Percentiles rank a stretch among this genome's conserved stretches.
phyloP scores from a whole-genome alignment of 257 asterid genomes.

The Plectranthus barbatus region DNA sequence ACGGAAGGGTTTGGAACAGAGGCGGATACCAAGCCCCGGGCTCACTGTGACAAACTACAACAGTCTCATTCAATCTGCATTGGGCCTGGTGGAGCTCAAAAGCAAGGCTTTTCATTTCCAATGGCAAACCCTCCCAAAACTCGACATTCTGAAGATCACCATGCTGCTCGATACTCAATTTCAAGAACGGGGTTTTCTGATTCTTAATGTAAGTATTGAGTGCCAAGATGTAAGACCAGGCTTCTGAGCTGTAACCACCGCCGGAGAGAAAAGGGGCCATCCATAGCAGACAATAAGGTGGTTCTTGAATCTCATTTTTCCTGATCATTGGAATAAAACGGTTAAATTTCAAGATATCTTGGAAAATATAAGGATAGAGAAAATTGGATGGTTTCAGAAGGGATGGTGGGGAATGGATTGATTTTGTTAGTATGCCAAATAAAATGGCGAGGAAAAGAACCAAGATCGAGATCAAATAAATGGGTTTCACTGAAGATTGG shows the following conservation, averaged over 20 bases:
- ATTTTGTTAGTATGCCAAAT: conserved; percentile 15
- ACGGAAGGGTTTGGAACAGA: conserved; percentile 60
- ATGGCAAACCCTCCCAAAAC: conserved; percentile 77
- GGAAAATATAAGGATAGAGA: conserved; percentile 11
- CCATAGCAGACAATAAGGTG: conserved; percentile 69
- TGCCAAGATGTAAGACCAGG: conserved; percentile 85
- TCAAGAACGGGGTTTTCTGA: conserved; percentile 35
- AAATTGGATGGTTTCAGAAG: conserved; percentile 25
- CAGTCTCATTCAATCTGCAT: conserved; percentile 49
- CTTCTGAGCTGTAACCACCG: conserved; percentile 92
- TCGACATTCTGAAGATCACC: conserved; percentile 58
- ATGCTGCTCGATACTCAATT: conserved; percentile 56
- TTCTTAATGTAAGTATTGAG: conserved; percentile 29
- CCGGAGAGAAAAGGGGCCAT: conserved; percentile 96
- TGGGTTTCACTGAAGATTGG: conserved; percentile 24
- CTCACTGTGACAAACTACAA: conserved; percentile 84
- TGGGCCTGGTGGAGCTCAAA: conserved; percentile 35
- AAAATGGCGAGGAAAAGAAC: conserved; percentile 42
- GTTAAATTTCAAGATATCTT: conserved; percentile 15
- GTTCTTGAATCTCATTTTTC: conserved; percentile 4
- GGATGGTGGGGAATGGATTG: conserved; percentile 11
- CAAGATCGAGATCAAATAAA: conserved; percentile 32
- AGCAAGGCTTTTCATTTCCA: conserved; percentile 52
- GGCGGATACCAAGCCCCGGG: conserved; percentile 98
- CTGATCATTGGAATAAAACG: background rate